Evolutionary conservation across 768 basidiomycete genomes (phyloP).

Genomic region (Boletus reticuloceps): DNA sequence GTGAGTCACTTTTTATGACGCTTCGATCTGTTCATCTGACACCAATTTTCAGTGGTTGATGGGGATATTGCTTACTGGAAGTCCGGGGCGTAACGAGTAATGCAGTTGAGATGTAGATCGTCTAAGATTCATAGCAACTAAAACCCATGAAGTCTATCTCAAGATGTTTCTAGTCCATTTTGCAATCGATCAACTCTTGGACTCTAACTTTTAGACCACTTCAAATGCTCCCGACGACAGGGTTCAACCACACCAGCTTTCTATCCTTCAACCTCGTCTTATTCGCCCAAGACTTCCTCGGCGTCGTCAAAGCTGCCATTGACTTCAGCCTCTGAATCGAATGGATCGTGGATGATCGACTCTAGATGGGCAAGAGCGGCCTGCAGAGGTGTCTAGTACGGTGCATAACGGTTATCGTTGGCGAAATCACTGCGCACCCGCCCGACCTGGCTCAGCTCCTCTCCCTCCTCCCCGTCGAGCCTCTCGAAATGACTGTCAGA

Average conservation of each 20-base stretch:
- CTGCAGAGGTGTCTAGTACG: slow-evolving; percentile 75
- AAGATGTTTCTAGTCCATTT: neutral
- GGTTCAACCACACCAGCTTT: neutral
- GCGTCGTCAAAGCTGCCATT: slow-evolving; percentile 14
- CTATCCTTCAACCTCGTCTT: slow-evolving; percentile 12
- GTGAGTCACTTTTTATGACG: slow-evolving; percentile 41
- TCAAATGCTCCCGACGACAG: too few species aligned
- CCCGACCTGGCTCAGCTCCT: slow-evolving; percentile 85
- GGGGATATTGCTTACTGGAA: slow-evolving; percentile 96
- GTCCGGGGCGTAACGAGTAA: slow-evolving; percentile 47
- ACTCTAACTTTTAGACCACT: neutral
- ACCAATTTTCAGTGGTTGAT: slow-evolving; percentile 59
- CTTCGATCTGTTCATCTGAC: slow-evolving; percentile 5
- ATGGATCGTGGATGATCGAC: slow-evolving; percentile 69
- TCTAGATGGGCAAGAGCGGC: slow-evolving; percentile 82
- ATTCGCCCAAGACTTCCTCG: too few species aligned
- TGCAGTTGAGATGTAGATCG: neutral
- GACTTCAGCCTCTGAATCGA: slow-evolving; percentile 9
- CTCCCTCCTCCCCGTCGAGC: slow-evolving; percentile 54
- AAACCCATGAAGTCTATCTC: neutral
- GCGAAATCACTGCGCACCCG: slow-evolving; percentile 91
- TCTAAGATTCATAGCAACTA: neutral
- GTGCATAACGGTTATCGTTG: slow-evolving; percentile 73
- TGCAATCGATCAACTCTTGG: neutral
- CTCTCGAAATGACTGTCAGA: slow-evolving; percentile 46